These are phyloP conservation scores for Boehmeria nivea DNA, from an alignment of 306 rosid species.

Conservation along the genomic window DNA sequence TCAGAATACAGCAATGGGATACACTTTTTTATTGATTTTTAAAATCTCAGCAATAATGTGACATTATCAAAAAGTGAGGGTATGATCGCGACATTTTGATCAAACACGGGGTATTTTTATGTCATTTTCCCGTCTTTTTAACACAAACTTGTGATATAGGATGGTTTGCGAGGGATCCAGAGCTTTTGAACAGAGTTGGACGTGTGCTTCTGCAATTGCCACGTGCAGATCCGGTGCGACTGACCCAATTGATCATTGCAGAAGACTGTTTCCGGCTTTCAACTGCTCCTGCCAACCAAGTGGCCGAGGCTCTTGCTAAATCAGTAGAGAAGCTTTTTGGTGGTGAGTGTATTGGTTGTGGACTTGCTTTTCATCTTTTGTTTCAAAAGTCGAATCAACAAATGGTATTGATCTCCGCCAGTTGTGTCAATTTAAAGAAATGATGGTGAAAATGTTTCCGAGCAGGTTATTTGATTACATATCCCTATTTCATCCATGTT, in stretches of 20 bases:
- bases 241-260: constrained; percentile 55
- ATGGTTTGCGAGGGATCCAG: constrained; percentile 88
- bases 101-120: too few species aligned
- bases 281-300: constrained; percentile 43
- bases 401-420: too few species aligned
- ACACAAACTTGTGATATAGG: constrained; percentile 53
- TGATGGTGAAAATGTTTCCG: too few species aligned
- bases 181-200: constrained; percentile 59
- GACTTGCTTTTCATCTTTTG: background rate
- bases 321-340: constrained; percentile 63
- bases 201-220: constrained; percentile 46
- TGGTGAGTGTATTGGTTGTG: constrained; percentile 34
- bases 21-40: too few species aligned
- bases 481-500: background rate
- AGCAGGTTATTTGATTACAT: too few species aligned
- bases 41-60: too few species aligned
- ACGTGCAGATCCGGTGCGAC: constrained; percentile 35
- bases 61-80: too few species aligned
- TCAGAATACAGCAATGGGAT: too few species aligned
- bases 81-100: too few species aligned
- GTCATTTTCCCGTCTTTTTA: constrained; percentile 6
- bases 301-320: constrained; percentile 30
- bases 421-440: too few species aligned
- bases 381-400: background rate
- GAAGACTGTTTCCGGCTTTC: constrained; percentile 85